Evolutionary conservation across 1,139 yeast species (phyloP).

Genomic region (Hyphopichia buzzinii): DNA sequence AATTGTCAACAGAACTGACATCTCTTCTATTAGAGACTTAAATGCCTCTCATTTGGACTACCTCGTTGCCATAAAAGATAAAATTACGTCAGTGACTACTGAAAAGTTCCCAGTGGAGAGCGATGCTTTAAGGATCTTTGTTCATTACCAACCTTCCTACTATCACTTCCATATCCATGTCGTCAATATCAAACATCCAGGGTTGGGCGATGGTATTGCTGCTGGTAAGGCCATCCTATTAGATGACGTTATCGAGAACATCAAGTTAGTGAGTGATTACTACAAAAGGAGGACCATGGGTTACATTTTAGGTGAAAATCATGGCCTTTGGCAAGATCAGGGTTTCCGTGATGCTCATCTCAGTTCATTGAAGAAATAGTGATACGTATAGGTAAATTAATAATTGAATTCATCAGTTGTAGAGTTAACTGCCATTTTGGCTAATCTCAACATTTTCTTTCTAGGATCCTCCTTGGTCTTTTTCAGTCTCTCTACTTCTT

Average conservation of each 20-base stretch:
- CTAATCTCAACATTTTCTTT: constrained; percentile 75
- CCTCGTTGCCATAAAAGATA: constrained; percentile 44
- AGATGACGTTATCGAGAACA: constrained; percentile 77
- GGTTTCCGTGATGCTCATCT: constrained; percentile 18
- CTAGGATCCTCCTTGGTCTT: constrained; percentile 54
- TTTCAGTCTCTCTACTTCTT: constrained; percentile 30
- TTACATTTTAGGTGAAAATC: constrained; percentile 71
- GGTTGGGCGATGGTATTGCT: constrained; percentile 67
- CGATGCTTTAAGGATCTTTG: constrained; percentile 66
- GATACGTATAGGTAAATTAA: constrained; percentile 11
- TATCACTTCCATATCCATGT: constrained; percentile 93
- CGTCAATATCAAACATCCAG: constrained; percentile 73
- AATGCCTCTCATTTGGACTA: constrained; percentile 56
- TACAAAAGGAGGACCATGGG: constrained; percentile 42
- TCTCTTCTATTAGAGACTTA: constrained; percentile 78
- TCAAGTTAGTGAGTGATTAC: constrained; percentile 50
- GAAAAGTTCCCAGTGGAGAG: constrained; percentile 32
- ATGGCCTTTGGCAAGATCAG: constrained; percentile 63
- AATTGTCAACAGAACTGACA: constrained; percentile 68
- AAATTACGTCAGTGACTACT: constrained; percentile 48
- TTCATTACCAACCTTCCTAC: constrained; percentile 94
- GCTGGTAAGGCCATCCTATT: constrained; percentile 81
- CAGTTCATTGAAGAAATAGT: neutral
- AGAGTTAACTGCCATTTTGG: constrained; percentile 65
- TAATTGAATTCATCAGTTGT: constrained; percentile 74